Evolutionary conservation across 1,284 basidiomycete genomes (phyloP).

Genomic region (Trichosporon asahii): DNA sequence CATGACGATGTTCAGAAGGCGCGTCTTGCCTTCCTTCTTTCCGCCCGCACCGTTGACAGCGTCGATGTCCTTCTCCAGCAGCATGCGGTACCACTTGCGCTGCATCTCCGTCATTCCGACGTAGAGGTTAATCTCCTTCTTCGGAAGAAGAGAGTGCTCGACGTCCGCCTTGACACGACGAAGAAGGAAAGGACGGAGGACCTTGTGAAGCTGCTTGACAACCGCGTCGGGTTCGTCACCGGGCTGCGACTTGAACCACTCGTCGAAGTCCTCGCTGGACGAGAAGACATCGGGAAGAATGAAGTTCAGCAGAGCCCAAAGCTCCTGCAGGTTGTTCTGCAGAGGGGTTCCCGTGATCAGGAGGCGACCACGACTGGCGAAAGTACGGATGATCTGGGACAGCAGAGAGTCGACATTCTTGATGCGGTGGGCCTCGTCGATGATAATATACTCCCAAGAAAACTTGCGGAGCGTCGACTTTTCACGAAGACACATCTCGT

Average conservation of each 20-base stretch:
- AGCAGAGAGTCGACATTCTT: conserved; percentile 98
- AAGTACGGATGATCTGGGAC: conserved; percentile 89
- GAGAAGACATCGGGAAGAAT: conserved; percentile 66
- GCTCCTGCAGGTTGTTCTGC: conserved; percentile 95
- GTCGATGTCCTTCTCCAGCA: conserved; percentile 97
- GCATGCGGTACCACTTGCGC: conserved; percentile 92
- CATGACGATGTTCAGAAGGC: conserved; percentile 99
- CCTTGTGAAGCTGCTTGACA: conserved; percentile 97
- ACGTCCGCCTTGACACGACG: conserved; percentile 94
- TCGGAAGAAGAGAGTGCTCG: conserved; percentile 91
- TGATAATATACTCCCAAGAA: conserved; percentile 96
- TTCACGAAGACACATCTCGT: conserved; percentile 96
- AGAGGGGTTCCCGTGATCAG: conserved; percentile 96
- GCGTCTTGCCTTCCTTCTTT: conserved; percentile 98
- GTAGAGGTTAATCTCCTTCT: conserved; percentile 99
- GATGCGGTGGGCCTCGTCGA: conserved; percentile 99
- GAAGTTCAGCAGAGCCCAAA: conserved; percentile 94
- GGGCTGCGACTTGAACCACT: conserved; percentile 75
- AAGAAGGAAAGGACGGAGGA: conserved; percentile 93
- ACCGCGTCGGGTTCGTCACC: conserved; percentile 73
- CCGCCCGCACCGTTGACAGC: conserved; percentile 94
- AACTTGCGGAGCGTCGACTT: conserved; percentile 89
- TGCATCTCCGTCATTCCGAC: conserved; percentile 98
- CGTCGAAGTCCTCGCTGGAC: conserved; percentile 70
- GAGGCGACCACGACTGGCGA: conserved; percentile 80